These are phyloP conservation scores for Hypoxylon sp. DNA, from an alignment of 2,329 filamentous ascomycete species.

Conservation along the genomic window DNA sequence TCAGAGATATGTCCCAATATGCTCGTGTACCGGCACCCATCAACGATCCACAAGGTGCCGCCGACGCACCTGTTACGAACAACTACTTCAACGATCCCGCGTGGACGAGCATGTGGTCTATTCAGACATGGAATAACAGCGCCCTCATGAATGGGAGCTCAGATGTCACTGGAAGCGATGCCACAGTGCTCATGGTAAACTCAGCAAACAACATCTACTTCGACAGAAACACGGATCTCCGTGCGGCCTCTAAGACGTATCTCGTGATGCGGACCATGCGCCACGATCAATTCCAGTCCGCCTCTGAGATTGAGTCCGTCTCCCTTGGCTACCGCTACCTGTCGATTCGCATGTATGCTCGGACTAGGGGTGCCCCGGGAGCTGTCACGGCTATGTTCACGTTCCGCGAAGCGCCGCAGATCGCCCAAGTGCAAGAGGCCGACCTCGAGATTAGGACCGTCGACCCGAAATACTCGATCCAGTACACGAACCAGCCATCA, in stretches of 20 bases:
- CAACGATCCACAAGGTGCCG: conserved; percentile 49
- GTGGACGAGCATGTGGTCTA: conserved; percentile 54
- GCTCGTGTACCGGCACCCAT: conserved; percentile 54
- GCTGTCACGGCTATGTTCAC: conserved; percentile 69
- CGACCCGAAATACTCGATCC: conserved; percentile 56
- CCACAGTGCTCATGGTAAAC: conserved; percentile 59
- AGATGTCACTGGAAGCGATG: conserved; percentile 52
- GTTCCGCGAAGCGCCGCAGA: conserved; percentile 55
- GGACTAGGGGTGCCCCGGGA: conserved; percentile 63
- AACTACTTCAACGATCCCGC: conserved; percentile 52
- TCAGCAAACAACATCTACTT: conserved; percentile 63
- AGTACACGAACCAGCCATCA: conserved; percentile 68
- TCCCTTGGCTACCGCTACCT: conserved; percentile 56
- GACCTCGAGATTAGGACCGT: conserved; percentile 61
- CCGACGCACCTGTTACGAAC: conserved; percentile 50
- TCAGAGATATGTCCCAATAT: conserved; percentile 60
- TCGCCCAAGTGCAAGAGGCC: conserved; percentile 56
- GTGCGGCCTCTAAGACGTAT: conserved; percentile 58
- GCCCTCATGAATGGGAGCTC: conserved; percentile 46
- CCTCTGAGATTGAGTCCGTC: conserved; percentile 63
- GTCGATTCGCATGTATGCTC: conserved; percentile 66
- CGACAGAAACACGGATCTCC: conserved; percentile 57
- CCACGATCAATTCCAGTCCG: conserved; percentile 62
- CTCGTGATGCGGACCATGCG: conserved; percentile 65
- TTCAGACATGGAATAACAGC: conserved; percentile 58